Conservation (phyloP, 139 green algal species). For the Picocystis salinarum region DNA sequence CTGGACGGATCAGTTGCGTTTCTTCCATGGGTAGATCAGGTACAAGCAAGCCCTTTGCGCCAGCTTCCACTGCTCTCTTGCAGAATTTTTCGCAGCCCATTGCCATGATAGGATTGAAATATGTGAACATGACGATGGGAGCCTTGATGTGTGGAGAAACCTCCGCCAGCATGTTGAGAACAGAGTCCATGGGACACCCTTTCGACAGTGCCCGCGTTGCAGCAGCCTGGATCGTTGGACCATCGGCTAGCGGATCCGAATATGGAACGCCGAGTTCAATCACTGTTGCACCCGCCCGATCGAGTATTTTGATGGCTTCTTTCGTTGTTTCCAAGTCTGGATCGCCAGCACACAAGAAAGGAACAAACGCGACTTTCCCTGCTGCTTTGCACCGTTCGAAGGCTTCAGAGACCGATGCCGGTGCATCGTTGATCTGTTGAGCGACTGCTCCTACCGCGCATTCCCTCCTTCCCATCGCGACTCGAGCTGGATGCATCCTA, state of each 20-base stretch:
- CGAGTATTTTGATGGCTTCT: slow-evolving; percentile 37
- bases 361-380: slow-evolving; percentile 79
- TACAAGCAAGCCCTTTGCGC: slow-evolving; percentile 78
- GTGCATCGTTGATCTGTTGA: too few species aligned
- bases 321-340: slow-evolving; percentile 74
- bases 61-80: slow-evolving; percentile 54
- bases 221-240: slow-evolving; percentile 79
- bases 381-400: too few species aligned
- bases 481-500: too few species aligned
- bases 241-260: slow-evolving; percentile 86
- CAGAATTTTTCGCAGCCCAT: slow-evolving; percentile 70
- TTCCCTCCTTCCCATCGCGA: too few species aligned
- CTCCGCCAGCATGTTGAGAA: slow-evolving; percentile 17
- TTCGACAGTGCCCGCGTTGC: slow-evolving; percentile 66
- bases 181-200: slow-evolving; percentile 49
- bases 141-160: slow-evolving; percentile 42
- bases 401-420: too few species aligned
- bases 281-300: slow-evolving; percentile 54
- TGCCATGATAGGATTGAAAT: slow-evolving; percentile 96
- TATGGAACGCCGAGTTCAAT: slow-evolving; percentile 96
- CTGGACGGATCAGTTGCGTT: slow-evolving; percentile 46
- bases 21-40: slow-evolving; percentile 95
- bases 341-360: slow-evolving; percentile 87
- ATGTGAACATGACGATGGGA: slow-evolving; percentile 91
- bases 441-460: too few species aligned